Evolutionary conservation across 1,284 basidiomycete genomes (phyloP), one percentile per base, ranked within the genome.

Genomic region (Inonotus obliquus): DNA sequence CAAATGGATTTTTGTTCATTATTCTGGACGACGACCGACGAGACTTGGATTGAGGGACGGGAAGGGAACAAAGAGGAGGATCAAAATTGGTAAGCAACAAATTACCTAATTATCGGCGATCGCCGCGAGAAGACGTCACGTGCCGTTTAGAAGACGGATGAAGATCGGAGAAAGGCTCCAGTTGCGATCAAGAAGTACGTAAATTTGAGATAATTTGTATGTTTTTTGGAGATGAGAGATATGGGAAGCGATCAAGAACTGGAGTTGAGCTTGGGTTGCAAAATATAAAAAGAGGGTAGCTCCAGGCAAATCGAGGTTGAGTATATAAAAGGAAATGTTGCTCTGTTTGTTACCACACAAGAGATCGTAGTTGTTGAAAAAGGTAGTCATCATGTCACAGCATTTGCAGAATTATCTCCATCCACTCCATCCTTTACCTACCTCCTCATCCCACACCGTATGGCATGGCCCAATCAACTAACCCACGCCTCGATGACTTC

Each of bases 1-100:
- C 78, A 67, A 91, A 91, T 0, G 88, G 89, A 72, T 91, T 91
- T 76, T 90, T 91, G 76, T 91, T 86, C 89, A 91, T 87, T 51
- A 59, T 45, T n/a, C 21, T 44, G 2, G 38, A 23, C 48, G 48
- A 49, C 48, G 19, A 49, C 5, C 51, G 17, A 52, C 29, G 25
- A 27, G 25, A 32, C 32, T 4, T 32, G 32, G 9, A 32, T 27
- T 25, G 48, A 52, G 23, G 13, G 32, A 27, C 14, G 21, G 29
- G 27, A 17, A 13, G 27, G 29, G 32, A 2, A 52, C 49, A 52
- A 14, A 52, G 7, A 2, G 14, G 27, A 27, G 11, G n/a, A 21
- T 14, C n/a, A n/a, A n/a, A n/a, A n/a, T 52, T 27, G 49, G 27
- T 52, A 52, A 27, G 27, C 23, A 35, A 29, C 13, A 19, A 5